Evolutionary conservation across 805 yeast genomes (phyloP), one percentile per base, ranked within the genome.

Genomic region (Saccharomycopsis fermentans): DNA sequence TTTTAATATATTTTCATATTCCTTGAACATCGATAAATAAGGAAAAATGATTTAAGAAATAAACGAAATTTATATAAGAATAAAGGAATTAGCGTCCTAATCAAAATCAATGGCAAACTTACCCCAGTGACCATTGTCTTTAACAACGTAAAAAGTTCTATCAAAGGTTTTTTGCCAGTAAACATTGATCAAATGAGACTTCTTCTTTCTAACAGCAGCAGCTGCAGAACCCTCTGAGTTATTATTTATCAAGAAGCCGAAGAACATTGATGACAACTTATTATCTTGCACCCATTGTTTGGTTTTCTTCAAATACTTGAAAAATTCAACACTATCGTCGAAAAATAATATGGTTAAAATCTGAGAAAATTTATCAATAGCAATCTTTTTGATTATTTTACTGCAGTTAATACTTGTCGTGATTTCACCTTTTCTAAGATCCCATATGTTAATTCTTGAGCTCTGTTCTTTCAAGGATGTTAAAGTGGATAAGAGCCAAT

Each of bases 401-500:
- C 37, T n/a, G 16, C 47, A 34, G n/a, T 35, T 52, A 17, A 61
- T 57, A 4, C 57, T 59, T 48, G 57, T 56, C n/a, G 58, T 36
- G 17, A 59, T 43, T 39, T 48, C 34, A 21, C 65, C 66, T 61
- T 80, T 79, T 61, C 85, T 71, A 63, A 82, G 69, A 65, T 81
- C 83, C 70, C 81, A 71, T 2, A 81, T 66, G 21, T 74, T 75
- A 8, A 80, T 50, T 37, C 52, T 59, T 4, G 63, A 50, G 21
- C 21, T 32, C 47, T 48, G 43, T 8, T 27, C 19, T 19, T 32
- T 21, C 6, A 37, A 27, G 21, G 66, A 62, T 2, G 66, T 56
- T 6, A 69, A 64, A 9, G 68, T 65, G 2, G 70, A 77, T 51
- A 78, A 66, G 19, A 86, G 66, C 79, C 85, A 82, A 67, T 81